Evolutionary conservation across 2,329 filamentous ascomycete species (phyloP), one percentile per base, ranked within the genome.

Genomic region (Pseudopyricularia cyperi): DNA sequence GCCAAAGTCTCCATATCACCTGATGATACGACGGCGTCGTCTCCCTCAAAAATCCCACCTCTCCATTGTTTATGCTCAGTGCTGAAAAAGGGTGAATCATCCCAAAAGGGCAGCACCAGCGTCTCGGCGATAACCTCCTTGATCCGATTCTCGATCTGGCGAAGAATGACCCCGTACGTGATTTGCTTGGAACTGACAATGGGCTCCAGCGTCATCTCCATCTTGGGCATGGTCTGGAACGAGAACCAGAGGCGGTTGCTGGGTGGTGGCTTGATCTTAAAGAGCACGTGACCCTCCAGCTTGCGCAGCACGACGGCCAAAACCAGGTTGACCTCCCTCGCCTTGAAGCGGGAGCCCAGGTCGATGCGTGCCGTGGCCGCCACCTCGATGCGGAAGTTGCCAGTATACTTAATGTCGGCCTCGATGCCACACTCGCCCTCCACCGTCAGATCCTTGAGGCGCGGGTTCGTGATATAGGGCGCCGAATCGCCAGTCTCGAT

Each of bases 191-290:
- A 86, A 69, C 90, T 95, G 50, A 98, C 89, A 58, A 98, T 90
- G 3, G 93, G 93, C 64, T 97, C 89, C 44, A 97, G 88, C n/a
- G 81, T 81, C 75, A 96, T 83, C 55, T 95, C 89, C 71, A 98
- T 85, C 62, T 91, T 90, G 17, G 93, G 93, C 75, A 89, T 87
- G n/a, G 82, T 82, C 63, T 94, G 87, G 63, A 98, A 98, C 1
- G 89, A 85, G 58, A 97, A 80, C 93, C 93, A 98, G n/a, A 95
- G 66, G 39, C 93, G 81, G 65, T 98, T 98, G 66, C 89, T 96
- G 1, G 93, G 93, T 15, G 91, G 89, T 7, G 93, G 88, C 66
- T 98, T 98, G 66, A 97, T 83, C 61, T 89, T 86, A 61, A 96
- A 75, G 30, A 95, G 70, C 46, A 87, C 68, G 60, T 95, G 91